Percentiles rank a stretch among this genome's conserved stretches.
phyloP scores from a whole-genome alignment of 1,139 yeast species.

The Arxiozyma slooffiae region DNA sequence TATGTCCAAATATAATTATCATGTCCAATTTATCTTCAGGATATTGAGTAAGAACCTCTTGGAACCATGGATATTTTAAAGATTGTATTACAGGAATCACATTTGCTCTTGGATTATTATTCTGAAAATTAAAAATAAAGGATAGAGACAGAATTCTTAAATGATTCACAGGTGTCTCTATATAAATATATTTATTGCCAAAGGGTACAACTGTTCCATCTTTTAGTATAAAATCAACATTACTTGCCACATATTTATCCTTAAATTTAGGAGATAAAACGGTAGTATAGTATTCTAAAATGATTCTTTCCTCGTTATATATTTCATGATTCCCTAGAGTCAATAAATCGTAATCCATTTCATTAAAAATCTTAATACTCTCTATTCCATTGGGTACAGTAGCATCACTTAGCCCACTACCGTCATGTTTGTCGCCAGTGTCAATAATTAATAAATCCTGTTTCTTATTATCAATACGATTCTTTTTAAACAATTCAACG shows the following conservation, averaged over 20 bases:
- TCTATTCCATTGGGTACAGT: constrained; percentile 60
- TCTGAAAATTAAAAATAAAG: constrained; percentile 65
- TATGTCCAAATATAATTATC: constrained; percentile 66
- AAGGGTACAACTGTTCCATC: constrained; percentile 50
- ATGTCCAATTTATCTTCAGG: constrained; percentile 48
- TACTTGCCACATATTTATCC: constrained; percentile 64
- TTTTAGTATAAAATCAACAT: constrained; percentile 56
- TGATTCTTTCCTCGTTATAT: constrained; percentile 58
- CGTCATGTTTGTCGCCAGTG: constrained; percentile 92
- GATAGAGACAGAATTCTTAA: constrained; percentile 60
- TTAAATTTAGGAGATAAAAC: constrained; percentile 43
- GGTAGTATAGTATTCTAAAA: constrained; percentile 54
- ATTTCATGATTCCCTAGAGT: constrained; percentile 92
- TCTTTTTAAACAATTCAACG: constrained; percentile 38
- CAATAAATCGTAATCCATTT: constrained; percentile 64
- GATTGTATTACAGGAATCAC: constrained; percentile 57
- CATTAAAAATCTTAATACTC: constrained; percentile 54
- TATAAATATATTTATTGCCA: constrained; percentile 58
- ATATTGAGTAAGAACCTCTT: constrained; percentile 37
- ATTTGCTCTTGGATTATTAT: constrained; percentile 49
- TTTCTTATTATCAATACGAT: constrained; percentile 35
- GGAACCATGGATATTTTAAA: constrained; percentile 56
- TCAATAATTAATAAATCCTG: constrained; percentile 69
- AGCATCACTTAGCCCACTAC: constrained; percentile 77
- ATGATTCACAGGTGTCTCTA: constrained; percentile 48